Percentiles rank a stretch among this genome's conserved stretches.
phyloP scores from a whole-genome alignment of 768 basidiomycete genomes.

The Tricholoma hemisulphureum region DNA sequence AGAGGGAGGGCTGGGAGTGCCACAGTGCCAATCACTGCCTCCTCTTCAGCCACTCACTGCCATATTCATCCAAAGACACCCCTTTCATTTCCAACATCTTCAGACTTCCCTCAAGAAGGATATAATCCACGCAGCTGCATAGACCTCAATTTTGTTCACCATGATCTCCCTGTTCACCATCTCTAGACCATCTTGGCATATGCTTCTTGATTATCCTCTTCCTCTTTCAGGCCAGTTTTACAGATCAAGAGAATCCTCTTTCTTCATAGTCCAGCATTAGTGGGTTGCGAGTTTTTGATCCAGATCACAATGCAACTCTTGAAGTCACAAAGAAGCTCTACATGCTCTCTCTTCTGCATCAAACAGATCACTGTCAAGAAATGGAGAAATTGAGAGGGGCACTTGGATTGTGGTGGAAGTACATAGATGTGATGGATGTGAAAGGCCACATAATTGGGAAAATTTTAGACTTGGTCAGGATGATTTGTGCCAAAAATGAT shows the following conservation, averaged over 20 bases:
- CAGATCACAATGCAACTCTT: constrained; percentile 21
- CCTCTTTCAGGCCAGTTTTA: background rate
- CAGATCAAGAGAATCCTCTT: constrained; percentile 3
- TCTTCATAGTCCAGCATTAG: background rate
- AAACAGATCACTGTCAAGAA: constrained; percentile 51
- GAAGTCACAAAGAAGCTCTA: constrained; percentile 45
- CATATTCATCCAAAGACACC: too few relatives aligned
- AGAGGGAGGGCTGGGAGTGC: too few relatives aligned
- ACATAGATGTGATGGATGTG: constrained; percentile 48
- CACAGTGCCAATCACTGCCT: too few relatives aligned
- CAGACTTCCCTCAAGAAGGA: too few relatives aligned
- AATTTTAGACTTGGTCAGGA: constrained; percentile 45
- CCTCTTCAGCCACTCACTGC: too few relatives aligned
- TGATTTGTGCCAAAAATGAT: constrained; percentile 22
- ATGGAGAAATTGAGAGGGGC: constrained; percentile 54
- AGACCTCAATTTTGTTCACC: too few relatives aligned
- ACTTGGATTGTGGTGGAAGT: constrained; percentile 52
- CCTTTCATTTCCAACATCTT: too few relatives aligned
- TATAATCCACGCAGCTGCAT: too few relatives aligned
- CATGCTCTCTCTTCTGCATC: constrained; percentile 58
- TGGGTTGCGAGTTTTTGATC: background rate
- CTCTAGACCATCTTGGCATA: constrained; percentile 1
- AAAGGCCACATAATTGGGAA: constrained; percentile 35
- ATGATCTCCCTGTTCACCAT: background rate
- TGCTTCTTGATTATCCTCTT: background rate